Evolutionary conservation across 1,284 basidiomycete genomes (phyloP).

Genomic region (Phellinidium pouzarii): DNA sequence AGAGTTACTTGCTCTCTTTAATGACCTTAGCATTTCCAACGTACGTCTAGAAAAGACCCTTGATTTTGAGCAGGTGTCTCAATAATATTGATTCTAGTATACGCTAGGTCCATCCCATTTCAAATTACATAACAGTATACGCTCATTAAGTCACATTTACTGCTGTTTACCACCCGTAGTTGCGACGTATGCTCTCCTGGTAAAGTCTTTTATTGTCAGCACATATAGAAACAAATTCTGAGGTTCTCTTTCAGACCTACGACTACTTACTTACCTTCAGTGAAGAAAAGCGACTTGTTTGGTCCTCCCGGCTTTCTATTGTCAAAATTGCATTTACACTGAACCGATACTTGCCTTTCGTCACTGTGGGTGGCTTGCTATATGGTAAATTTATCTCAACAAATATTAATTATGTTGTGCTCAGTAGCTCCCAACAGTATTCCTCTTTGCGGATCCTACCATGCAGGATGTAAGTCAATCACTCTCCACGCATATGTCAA

Average conservation of each 20-base stretch:
- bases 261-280: conserved; percentile 9
- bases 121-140: too few relatives aligned
- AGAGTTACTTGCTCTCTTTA: neutral
- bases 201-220: neutral
- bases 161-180: too few relatives aligned
- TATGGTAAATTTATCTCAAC: neutral
- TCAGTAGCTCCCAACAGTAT: neutral
- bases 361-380: neutral
- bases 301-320: conserved; percentile 5
- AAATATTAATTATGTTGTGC: too few relatives aligned
- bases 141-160: too few relatives aligned
- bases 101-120: neutral
- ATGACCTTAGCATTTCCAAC: neutral
- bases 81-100: neutral
- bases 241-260: conserved; percentile 1
- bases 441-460: neutral
- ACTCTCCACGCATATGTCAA: neutral
- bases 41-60: neutral
- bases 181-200: neutral
- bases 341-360: conserved; percentile 11
- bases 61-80: neutral
- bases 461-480: neutral
- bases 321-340: conserved; percentile 6
- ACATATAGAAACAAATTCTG: neutral
- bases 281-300: conserved; percentile 6